Evolutionary conservation across 352 stramenopile species (phyloP), one percentile per base, ranked within the genome.

Genomic region (Pythium graminicola): DNA sequence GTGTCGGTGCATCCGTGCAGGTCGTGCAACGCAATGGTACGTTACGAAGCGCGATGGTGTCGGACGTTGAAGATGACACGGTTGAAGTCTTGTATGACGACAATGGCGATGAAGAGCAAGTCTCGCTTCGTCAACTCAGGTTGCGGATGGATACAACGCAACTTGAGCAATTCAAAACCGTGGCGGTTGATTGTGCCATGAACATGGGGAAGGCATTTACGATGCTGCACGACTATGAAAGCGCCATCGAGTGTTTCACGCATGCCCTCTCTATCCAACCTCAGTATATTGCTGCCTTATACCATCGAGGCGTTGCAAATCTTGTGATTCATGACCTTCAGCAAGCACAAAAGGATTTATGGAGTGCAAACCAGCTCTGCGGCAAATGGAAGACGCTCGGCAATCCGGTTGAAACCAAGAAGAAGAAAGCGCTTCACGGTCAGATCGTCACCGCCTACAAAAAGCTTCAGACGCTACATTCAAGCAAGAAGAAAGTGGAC

Each of bases 171-270:
- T 88, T 89, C 35, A 69, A 79, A 11, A 67, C 68, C 0, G 41
- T 91, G 20, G 50, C 63, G 13, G 73, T 86, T 13, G 72, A 88
- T 64, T 86, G 80, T 44, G 76, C 62, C 2, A 89, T 93, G 82
- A 93, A 93, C 51, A 86, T 88, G 70, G 82, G 76, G 26, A 91
- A 89, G 60, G 69, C 74, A 6, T 74, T 83, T 32, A 53, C 68
- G 43, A 72, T 73, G 41, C 49, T 93, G 19, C 51, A 65, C 28
- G 69, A 88, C 51, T 54, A 88, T 22, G 65, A 82, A 6, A 63
- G 68, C 41, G 72, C 80, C 2, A 59, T 82, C 11, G 62, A 86
- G 47, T 84, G 76, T 32, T 88, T 86, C 53, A 65, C 68, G 8
- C 63, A 82, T 27, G 82, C 65, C 1, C 54, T 93, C 16, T 27